Evolutionary conservation across 768 basidiomycete species (phyloP), one percentile per base, ranked within the genome.

Genomic region (Boletus rubescentipes): DNA sequence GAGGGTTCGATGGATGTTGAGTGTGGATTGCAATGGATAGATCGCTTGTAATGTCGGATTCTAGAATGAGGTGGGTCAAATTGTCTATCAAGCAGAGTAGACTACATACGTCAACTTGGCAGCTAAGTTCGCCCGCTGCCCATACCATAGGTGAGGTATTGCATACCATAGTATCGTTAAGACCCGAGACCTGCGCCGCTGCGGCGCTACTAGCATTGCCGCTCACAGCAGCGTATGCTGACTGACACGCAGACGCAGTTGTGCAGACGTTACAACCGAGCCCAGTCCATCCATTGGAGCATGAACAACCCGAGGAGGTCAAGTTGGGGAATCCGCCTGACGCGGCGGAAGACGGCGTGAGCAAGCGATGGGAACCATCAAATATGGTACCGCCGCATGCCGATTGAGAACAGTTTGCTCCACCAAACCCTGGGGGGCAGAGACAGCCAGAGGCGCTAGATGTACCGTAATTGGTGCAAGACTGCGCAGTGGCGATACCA

Each of bases 351-450:
- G 67, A 51, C 16, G 79, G 65, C 12, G 81, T 71, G 44, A 87
- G 67, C 37, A 83, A 69, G n/a, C 85, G 80, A 46, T 75, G 65
- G 3, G 81, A 68, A 50, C 86, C 88, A 62, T 92, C 84, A 65
- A 88, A 92, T 40, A 96, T 82, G 47, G 83, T 87, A 2, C 91
- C 91, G 11, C 89, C 89, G 56, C 94, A 97, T 2, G 78, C 83
- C 0, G 88, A 82, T 52, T 80, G 76, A 1, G 82, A 77, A 64
- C 92, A 93, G 20, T 79, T 80, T 26, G 80, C 49, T 8, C 88
- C 90, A 11, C 88, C 89, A 64, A 91, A 92, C 12, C 93, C 93
- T 21, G 82, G 79, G 5, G 92, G 93, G 68, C 94, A 97, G 21
- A 78, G 69, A 66, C 93, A 95, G 7, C 53, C 52, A 0, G 70